phyloP scores from a whole-genome alignment of 2,329 filamentous ascomycete genomes.

The Aspergillus sp. region DNA sequence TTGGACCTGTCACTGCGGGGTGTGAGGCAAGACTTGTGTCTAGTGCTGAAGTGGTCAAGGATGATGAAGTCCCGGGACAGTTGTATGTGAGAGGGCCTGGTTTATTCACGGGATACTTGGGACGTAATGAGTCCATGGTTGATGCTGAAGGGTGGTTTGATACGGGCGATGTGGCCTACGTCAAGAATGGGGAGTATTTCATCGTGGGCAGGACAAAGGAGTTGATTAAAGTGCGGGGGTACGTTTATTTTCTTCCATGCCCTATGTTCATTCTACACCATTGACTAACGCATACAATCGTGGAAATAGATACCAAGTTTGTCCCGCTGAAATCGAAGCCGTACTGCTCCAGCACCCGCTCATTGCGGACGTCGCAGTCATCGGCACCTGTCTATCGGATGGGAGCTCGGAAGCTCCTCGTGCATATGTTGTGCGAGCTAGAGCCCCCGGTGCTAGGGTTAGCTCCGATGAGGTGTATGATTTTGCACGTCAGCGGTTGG shows the following conservation, averaged over 20 bases:
- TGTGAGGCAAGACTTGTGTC: conserved; percentile 29
- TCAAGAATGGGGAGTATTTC: conserved; percentile 28
- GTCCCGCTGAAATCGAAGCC: conserved; percentile 45
- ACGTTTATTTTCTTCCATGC: neutral
- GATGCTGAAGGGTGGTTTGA: conserved; percentile 35
- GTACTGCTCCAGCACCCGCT: conserved; percentile 39
- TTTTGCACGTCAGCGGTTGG: conserved; percentile 36
- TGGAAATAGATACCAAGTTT: conserved; percentile 37
- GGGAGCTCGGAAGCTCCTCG: conserved; percentile 33
- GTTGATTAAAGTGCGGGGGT: conserved; percentile 43
- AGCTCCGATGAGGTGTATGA: conserved; percentile 38
- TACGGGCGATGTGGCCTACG: conserved; percentile 35
- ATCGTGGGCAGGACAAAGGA: conserved; percentile 38
- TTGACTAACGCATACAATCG: neutral
- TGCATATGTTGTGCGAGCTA: conserved; percentile 42
- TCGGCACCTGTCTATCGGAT: conserved; percentile 33
- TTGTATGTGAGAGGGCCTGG: conserved; percentile 35
- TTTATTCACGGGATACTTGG: conserved; percentile 30
- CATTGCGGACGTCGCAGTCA: conserved; percentile 44
- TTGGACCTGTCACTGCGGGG: conserved; percentile 46
- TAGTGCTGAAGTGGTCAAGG: neutral
- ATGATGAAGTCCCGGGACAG: neutral
- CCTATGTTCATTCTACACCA: too few relatives aligned
- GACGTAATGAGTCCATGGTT: conserved; percentile 19
- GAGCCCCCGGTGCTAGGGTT: conserved; percentile 12